phyloP scores from a whole-genome alignment of 139 green algal genomes.

The Edaphochlamys debaryana region DNA sequence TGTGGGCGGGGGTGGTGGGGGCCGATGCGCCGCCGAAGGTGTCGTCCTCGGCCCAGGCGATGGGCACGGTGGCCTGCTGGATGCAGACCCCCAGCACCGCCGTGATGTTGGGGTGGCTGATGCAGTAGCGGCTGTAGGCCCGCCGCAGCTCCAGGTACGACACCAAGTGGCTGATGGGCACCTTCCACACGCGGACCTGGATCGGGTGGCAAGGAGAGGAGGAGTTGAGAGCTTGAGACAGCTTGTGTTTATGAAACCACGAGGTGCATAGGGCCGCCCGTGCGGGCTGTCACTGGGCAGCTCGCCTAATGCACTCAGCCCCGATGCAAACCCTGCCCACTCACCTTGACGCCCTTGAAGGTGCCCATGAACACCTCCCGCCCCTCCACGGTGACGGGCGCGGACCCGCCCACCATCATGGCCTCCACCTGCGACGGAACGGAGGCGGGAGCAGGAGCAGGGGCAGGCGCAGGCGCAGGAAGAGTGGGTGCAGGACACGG shows the following conservation, averaged over 20 bases:
- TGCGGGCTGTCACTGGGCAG: too few species aligned
- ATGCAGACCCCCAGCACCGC: slow-evolving; percentile 67
- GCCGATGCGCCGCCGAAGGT: neutral
- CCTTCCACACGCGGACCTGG: slow-evolving; percentile 54
- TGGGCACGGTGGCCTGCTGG: slow-evolving; percentile 41
- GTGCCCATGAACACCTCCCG: slow-evolving; percentile 54
- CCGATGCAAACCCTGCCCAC: too few species aligned
- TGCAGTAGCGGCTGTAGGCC: slow-evolving; percentile 61
- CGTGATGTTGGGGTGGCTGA: slow-evolving; percentile 65
- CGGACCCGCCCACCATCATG: slow-evolving; percentile 49
- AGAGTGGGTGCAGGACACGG: too few species aligned
- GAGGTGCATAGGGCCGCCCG: too few species aligned
- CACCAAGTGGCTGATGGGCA: slow-evolving; percentile 52
- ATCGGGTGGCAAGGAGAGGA: too few species aligned
- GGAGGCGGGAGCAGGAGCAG: too few species aligned
- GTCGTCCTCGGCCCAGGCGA: slow-evolving; percentile 29
- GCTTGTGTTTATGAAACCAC: too few species aligned
- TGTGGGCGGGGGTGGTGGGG: neutral
- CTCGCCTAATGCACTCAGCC: too few species aligned
- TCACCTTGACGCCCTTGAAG: slow-evolving; percentile 56
- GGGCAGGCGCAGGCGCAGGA: too few species aligned
- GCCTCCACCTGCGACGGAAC: too few species aligned
- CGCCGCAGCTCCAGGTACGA: slow-evolving; percentile 60
- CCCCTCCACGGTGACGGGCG: slow-evolving; percentile 50
- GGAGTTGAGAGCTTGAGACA: too few species aligned